phyloP scores from a whole-genome alignment of 2,329 filamentous ascomycete genomes.

The Neophaeococcomyces mojaviensis region DNA sequence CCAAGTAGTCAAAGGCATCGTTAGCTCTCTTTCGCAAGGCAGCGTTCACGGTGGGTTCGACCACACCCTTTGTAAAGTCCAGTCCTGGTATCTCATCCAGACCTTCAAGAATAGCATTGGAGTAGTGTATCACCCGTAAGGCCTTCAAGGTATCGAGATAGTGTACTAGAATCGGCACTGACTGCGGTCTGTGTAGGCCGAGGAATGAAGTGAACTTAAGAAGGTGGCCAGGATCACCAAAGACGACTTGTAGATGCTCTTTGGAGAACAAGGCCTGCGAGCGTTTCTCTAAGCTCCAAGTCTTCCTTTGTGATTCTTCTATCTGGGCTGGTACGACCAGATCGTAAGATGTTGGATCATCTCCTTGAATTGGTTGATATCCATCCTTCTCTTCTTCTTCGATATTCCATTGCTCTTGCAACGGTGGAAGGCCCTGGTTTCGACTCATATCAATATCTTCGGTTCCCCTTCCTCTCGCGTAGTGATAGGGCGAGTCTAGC shows the following conservation, averaged over 20 bases:
- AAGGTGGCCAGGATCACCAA: constrained; percentile 55
- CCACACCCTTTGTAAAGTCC: constrained; percentile 47
- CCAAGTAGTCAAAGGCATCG: constrained; percentile 58
- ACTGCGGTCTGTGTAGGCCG: constrained; percentile 50
- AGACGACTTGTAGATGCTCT: constrained; percentile 59
- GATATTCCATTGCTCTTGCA: constrained; percentile 7
- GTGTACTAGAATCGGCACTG: constrained; percentile 60
- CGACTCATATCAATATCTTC: not conserved
- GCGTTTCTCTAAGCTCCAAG: constrained; percentile 53
- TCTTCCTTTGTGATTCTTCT: constrained; percentile 23
- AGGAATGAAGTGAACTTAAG: constrained; percentile 63
- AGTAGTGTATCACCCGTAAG: constrained; percentile 61
- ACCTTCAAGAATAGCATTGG: constrained; percentile 59
- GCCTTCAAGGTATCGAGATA: constrained; percentile 67
- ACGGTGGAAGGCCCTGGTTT: constrained; percentile 1
- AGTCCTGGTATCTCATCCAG: constrained; percentile 50
- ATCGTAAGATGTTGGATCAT: constrained; percentile 30
- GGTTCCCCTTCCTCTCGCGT: not conserved
- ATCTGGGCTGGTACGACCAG: constrained; percentile 27
- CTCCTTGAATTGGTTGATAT: constrained; percentile 22
- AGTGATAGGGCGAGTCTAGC: not conserved
- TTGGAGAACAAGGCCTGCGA: constrained; percentile 59
- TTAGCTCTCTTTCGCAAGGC: constrained; percentile 56
- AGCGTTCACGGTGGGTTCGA: constrained; percentile 49
- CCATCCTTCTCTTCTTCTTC: not conserved